Percentiles rank a stretch among this genome's conserved stretches.
Evolutionary conservation across 371 early-diverging fungal species (phyloP).

Genomic region (Mortierella sp.): DNA sequence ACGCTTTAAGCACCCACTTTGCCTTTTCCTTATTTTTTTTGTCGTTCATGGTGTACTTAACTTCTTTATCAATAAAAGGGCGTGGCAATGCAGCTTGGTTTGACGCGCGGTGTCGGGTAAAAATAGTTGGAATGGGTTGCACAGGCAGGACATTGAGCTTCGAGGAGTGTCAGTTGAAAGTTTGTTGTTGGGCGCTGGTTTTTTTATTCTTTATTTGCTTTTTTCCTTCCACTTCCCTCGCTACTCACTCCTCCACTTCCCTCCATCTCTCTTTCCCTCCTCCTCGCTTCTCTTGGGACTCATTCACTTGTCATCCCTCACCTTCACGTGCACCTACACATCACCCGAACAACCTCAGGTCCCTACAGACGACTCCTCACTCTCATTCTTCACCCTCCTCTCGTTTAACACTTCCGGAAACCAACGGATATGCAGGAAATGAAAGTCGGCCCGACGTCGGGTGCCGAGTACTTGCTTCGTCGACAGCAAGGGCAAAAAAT

Average conservation of each 20-base stretch:
- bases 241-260: neutral
- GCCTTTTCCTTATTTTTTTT: too few relatives aligned
- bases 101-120: neutral
- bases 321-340: too few relatives aligned
- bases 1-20: too few relatives aligned
- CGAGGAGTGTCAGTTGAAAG: too few relatives aligned
- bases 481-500: constrained; percentile 49
- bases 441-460: constrained; percentile 41
- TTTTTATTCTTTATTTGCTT: neutral
- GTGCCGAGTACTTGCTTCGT: constrained; percentile 49
- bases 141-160: too few relatives aligned
- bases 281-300: neutral
- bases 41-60: too few relatives aligned
- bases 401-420: neutral
- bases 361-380: neutral
- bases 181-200: neutral
- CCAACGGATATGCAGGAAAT: constrained; percentile 52
- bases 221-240: too few relatives aligned
- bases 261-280: neutral
- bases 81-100: neutral
- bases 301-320: neutral
- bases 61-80: neutral
- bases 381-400: neutral
- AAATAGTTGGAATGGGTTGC: neutral
- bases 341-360: too few relatives aligned